phyloP scores from a whole-genome alignment of 768 basidiomycete species.

The Lactarius pseudohatsudake region DNA sequence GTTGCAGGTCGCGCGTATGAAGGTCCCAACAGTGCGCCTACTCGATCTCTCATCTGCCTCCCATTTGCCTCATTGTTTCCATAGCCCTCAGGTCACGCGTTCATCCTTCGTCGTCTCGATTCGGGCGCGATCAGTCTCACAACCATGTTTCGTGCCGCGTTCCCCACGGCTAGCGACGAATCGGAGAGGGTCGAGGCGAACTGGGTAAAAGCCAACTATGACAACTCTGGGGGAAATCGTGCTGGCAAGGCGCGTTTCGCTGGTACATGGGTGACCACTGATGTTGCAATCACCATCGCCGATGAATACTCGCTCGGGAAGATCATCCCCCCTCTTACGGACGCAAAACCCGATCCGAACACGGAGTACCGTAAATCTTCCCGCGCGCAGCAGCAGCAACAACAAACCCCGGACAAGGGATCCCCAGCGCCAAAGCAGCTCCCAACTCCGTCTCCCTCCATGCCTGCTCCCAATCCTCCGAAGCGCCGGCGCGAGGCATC shows the following conservation, averaged over 20 bases:
- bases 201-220: slow-evolving; percentile 81
- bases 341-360: slow-evolving; percentile 74
- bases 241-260: slow-evolving; percentile 70
- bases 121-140: slow-evolving; percentile 90
- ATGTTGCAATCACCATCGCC: slow-evolving; percentile 67
- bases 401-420: slow-evolving; percentile 31
- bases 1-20: slow-evolving; percentile 79
- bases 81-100: slow-evolving; percentile 80
- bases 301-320: slow-evolving; percentile 60
- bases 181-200: slow-evolving; percentile 77
- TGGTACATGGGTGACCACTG: slow-evolving; percentile 79
- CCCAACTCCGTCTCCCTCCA: slow-evolving; percentile 39
- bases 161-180: slow-evolving; percentile 73
- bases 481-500: slow-evolving; percentile 58
- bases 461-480: slow-evolving; percentile 35
- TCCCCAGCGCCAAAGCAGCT: slow-evolving; percentile 31
- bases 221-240: slow-evolving; percentile 71
- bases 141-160: slow-evolving; percentile 96
- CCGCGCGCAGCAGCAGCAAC: slow-evolving; percentile 39
- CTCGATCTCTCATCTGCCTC: slow-evolving; percentile 18
- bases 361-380: slow-evolving; percentile 75
- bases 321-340: slow-evolving; percentile 64
- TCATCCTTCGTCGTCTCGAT: slow-evolving; percentile 91
- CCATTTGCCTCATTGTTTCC: slow-evolving; percentile 31
- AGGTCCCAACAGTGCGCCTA: slow-evolving; percentile 68